Base-by-base conservation (phyloP, 2,329 filamentous ascomycete species). In the Ophiostoma ips region DNA sequence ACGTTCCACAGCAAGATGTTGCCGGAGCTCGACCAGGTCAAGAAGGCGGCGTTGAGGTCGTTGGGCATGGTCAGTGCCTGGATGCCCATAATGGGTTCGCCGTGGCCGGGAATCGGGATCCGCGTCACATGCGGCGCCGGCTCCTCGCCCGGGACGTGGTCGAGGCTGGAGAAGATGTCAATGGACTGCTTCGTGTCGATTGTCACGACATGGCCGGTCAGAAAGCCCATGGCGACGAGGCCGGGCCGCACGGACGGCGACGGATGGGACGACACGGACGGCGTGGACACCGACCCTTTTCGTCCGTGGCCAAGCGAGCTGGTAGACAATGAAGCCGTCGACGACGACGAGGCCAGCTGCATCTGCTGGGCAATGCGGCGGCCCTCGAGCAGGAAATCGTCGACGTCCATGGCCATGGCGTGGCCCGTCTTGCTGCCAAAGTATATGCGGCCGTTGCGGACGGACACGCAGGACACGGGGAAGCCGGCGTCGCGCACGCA, bases 1-100 rank as follows among this genome's bases (percentile, higher is more conserved):
- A 79, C 63, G 57, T 81, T 77, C 92, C 92, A 98, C 57, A 94
- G 84, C 21, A 86, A 77, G 47, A 96, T 75, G 15, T 76, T 79
- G 5, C 92, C 92, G 48, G 81, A 81, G 19, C 76, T 78, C 2
- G 90, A 89, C 86, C 89, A 98, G 0, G 89, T 95, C 56, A 89
- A 81, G 60, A 96, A 95, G 9, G 81, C 76, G 1, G 87, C 81
- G 19, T 76, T 71, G 21, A 78, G 66, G 5, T 69, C 62, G 52
- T 85, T 84, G 0, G 77, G 72, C 19, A 69, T 68, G 3, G 72
- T 64, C 5, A 95, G 66, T 1, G 79, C 64, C 48, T 81, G 76
- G 1, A 95, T 81, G 13, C 92, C 92, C 38, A 88, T 64, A n/a
- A 83, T 76, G 1, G 79, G 66, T 47, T 81, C 77, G 13, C 77